A percentile compares a stretch with the other conserved stretches of the same genome.
Evolutionary conservation across 257 asterid species (phyloP).

Genomic region (Petunia secreta): DNA sequence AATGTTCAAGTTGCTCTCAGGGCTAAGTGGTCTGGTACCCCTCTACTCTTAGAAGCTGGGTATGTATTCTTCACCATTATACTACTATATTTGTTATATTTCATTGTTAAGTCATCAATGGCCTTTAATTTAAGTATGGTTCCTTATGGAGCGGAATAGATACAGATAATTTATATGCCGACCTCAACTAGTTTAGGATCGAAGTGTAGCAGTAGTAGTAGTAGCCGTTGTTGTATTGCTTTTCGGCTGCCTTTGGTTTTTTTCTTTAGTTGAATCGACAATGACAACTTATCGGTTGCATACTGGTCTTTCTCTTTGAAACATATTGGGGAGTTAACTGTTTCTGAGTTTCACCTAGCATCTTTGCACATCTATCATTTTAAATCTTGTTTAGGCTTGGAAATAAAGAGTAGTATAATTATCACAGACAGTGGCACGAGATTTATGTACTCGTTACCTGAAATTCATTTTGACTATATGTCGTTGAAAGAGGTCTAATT

Average conservation of each 20-base stretch:
- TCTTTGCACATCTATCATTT: not conserved
- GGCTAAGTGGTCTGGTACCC: slow-evolving; percentile 98
- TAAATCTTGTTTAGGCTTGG: not conserved
- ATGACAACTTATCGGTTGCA: not conserved
- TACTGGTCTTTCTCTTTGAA: not conserved
- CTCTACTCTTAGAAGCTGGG: slow-evolving; percentile 96
- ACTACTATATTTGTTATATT: not conserved
- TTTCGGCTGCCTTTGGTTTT: not conserved
- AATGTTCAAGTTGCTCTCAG: slow-evolving; percentile 96
- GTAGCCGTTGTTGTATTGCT: not conserved
- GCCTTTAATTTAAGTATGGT: not conserved
- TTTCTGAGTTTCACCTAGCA: not conserved
- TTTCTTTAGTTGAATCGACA: too few relatives aligned
- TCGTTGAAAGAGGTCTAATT: not conserved
- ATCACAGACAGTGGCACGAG: not conserved
- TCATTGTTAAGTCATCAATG: not conserved
- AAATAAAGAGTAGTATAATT: not conserved
- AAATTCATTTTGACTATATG: not conserved
- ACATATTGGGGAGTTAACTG: not conserved
- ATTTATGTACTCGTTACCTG: not conserved
- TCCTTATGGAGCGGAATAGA: too few relatives aligned
- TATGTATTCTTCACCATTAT: slow-evolving; percentile 34
- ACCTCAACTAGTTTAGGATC: too few relatives aligned
- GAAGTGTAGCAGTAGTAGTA: too few relatives aligned
- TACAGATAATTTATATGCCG: too few relatives aligned